Evolutionary conservation across 495 filamentous ascomycete species (phyloP).

Genomic region (Neurospora sp.): DNA sequence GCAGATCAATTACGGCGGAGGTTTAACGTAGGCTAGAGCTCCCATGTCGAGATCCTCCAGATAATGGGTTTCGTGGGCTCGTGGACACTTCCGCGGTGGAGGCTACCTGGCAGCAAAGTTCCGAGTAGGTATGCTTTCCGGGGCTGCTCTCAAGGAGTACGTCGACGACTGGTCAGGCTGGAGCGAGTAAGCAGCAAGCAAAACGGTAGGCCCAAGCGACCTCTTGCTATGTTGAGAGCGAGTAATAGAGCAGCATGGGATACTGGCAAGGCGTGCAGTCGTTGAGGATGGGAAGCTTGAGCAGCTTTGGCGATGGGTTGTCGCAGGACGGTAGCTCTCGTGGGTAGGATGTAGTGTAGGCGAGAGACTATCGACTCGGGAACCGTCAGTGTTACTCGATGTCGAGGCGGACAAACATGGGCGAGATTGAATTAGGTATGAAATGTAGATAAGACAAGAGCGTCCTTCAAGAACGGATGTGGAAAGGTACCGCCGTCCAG

Average conservation of each 20-base stretch:
- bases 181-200: background rate
- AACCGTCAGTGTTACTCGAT: background rate
- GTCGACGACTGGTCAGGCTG: background rate
- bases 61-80: background rate
- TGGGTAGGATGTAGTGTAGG: background rate
- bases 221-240: background rate
- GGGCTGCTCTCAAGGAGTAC: background rate
- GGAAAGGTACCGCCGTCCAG: background rate
- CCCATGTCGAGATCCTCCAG: background rate
- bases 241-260: background rate
- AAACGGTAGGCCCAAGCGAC: background rate
- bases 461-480: background rate
- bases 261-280: background rate
- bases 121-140: background rate
- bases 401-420: background rate
- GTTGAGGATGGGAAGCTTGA: background rate
- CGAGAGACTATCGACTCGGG: background rate
- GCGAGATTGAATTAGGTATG: background rate
- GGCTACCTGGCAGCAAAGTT: background rate
- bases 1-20: background rate
- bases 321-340: background rate
- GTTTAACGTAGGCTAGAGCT: background rate
- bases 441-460: background rate
- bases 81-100: background rate
- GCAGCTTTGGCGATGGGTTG: background rate